Conservation (phyloP, 305 asterid genomes). For the Striga hermonthica region DNA sequence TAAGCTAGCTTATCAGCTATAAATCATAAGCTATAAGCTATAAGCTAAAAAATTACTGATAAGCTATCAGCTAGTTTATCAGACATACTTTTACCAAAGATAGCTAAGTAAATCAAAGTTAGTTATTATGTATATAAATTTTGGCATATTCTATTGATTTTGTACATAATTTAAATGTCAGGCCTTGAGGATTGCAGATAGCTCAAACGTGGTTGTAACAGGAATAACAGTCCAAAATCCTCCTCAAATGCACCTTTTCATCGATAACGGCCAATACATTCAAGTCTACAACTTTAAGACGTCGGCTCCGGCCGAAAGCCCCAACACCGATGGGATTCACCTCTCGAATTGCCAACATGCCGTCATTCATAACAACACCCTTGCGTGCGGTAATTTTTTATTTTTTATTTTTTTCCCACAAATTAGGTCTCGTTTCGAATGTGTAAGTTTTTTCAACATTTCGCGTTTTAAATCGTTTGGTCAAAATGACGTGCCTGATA, state of each 20-base stretch:
- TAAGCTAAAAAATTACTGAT: too few relatives aligned
- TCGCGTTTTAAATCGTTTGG: too few relatives aligned
- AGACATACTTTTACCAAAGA: too few relatives aligned
- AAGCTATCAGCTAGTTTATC: too few relatives aligned
- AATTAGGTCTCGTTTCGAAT: neutral
- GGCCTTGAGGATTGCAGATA: conserved; percentile 22
- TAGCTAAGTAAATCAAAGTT: neutral
- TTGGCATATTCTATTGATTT: too few relatives aligned
- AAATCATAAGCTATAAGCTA: too few relatives aligned
- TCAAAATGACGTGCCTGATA: too few relatives aligned
- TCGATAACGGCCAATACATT: conserved; percentile 2
- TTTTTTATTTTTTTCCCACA: neutral
- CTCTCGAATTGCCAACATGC: conserved; percentile 28
- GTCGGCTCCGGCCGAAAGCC: conserved; percentile 31
- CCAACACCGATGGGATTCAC: conserved; percentile 36
- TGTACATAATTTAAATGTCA: conserved; percentile 6
- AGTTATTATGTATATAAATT: neutral
- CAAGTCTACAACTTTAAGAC: neutral
- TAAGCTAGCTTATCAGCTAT: too few relatives aligned
- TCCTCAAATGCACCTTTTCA: conserved; percentile 28
- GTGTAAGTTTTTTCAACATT: neutral
- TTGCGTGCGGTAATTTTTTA: conserved; percentile 33
- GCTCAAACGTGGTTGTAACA: conserved; percentile 22
- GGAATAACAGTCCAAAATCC: conserved; percentile 28
- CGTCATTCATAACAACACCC: conserved; percentile 18